Evolutionary conservation across 192 early-diverging fungal genomes (phyloP), one percentile per base, ranked within the genome.

Genomic region (Jimgerdemannia flammicorona): DNA sequence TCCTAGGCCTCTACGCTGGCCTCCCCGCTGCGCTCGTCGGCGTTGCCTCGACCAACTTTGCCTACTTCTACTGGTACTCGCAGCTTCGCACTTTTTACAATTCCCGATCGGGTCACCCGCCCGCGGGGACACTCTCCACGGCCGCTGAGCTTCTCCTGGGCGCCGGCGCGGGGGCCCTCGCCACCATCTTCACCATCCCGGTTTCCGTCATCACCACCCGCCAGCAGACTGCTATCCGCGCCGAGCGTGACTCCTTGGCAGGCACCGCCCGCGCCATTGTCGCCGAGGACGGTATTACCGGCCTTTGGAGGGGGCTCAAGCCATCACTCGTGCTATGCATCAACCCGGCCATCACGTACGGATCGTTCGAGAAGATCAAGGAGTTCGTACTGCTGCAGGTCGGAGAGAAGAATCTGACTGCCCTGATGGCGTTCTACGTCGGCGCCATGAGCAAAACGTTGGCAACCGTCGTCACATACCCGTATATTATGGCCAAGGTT

Each of bases 401-500:
- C 0, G 49, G 49, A 59, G 49, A 14, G 49, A 81, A 89, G 77
- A 80, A 85, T 72, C 71, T 85, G 68, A 67, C 80, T n/a, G 87
- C 94, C 18, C 90, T 87, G n/a, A 87, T 96, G 77, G 92, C 93
- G n/a, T 99, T 99, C 75, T 84, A 93, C 79, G 90, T 95, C 43
- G 97, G 96, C n/a, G 98, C 98, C 10, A 67, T 98, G 40, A 88
- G 93, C 49, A 99, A 99, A 77, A 95, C 96, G 0, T 80, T 99
- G 79, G 98, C 93, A 6, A 95, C 94, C 29, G 81, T 93, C 14
- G 78, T 93, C 69, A 94, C 90, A 18, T 95, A 99, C 75, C 97
- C 98, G 39, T 99, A 98, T 78, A 99, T 99, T 80, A 98, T 99
- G 98, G 98, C 98, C 65, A 99, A 99, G 77, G 95, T 98, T 29